phyloP scores from a whole-genome alignment of 495 filamentous ascomycete genomes.

The Opeltia flavorubescens region DNA sequence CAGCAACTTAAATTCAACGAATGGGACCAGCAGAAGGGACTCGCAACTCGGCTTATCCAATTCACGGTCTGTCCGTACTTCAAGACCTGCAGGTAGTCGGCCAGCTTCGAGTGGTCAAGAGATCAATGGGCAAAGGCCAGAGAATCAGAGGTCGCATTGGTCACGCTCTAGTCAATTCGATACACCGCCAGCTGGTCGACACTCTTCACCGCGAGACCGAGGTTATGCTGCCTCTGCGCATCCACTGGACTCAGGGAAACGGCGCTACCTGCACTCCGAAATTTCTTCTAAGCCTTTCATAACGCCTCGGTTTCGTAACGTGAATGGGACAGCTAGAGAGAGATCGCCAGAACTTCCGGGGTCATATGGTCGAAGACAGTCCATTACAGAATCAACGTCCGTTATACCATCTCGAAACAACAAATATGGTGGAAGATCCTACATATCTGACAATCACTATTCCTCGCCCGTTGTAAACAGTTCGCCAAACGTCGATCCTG shows the following conservation, averaged over 20 bases:
- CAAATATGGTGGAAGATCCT: constrained; percentile 41
- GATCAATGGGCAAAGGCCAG: neutral
- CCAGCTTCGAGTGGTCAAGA: neutral
- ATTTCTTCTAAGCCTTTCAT: constrained; percentile 31
- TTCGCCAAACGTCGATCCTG: constrained; percentile 25
- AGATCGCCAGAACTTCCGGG: constrained; percentile 30
- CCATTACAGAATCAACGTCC: constrained; percentile 26
- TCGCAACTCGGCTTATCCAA: constrained; percentile 33
- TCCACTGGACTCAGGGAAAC: constrained; percentile 33
- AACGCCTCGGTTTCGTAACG: constrained; percentile 24
- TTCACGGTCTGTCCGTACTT: constrained; percentile 6
- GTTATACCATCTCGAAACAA: constrained; percentile 24
- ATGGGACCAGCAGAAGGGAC: constrained; percentile 27
- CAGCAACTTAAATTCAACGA: constrained; percentile 30
- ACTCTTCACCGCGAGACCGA: constrained; percentile 21
- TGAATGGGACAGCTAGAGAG: constrained; percentile 28
- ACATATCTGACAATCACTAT: constrained; percentile 36
- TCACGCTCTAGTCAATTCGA: constrained; percentile 6
- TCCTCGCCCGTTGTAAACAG: constrained; percentile 41
- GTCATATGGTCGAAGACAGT: constrained; percentile 29
- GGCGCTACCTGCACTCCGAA: constrained; percentile 26
- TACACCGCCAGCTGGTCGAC: neutral
- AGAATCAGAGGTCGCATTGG: constrained; percentile 1
- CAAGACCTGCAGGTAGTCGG: neutral
- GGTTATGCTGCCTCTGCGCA: constrained; percentile 33